Base-by-base conservation (phyloP, 2,329 filamentous ascomycete species). In the Zasmidium angulare region DNA sequence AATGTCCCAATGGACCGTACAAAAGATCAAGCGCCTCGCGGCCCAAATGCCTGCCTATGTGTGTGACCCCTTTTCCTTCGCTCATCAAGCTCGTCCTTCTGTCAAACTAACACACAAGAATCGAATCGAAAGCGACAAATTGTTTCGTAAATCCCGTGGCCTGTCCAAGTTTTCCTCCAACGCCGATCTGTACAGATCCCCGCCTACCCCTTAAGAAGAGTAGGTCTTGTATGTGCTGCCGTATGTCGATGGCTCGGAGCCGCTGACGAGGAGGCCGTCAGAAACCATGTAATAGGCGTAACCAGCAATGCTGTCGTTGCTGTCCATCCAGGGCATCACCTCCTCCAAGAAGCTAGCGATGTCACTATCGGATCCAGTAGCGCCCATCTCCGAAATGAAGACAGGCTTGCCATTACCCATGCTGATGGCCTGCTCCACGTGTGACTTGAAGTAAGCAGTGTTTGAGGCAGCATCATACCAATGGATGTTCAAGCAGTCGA, bases 321-420 rank as follows among this genome's bases (percentile, higher is more conserved):
- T 66, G 62, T 81, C 79, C 65, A 82, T 74, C 72, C 74, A 80
- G 1, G 74, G 72, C 66, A 81, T 78, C 65, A 83, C 77, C 4
- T 75, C 71, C 61, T 73, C 57, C 59, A 89, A 74, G 78, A 86
- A 87, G 36, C 61, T 61, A 63, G 72, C 55, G 49, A 73, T 72
- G 61, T 79, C 72, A 63, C 79, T 71, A 22, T 78, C 75, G 46
- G 73, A 63, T 59, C 78, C 81, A 31, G 74, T 69, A 55, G 84
- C 80, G 22, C 81, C 86, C 65, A 88, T 89, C 79, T 89, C 86
- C 57, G 85, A 87, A 57, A 89, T 75, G 82, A 83, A 88, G 72
- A 89, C 67, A n/a, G 71, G 54, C 56, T 74, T 73, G 22, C 71
- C 72, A 49, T 69, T 68, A 31, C 69, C 70, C n/a, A 76, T 66